Evolutionary conservation across 192 early-diverging fungal species (phyloP).

Genomic region (Lunasporangiospora selenospora): DNA sequence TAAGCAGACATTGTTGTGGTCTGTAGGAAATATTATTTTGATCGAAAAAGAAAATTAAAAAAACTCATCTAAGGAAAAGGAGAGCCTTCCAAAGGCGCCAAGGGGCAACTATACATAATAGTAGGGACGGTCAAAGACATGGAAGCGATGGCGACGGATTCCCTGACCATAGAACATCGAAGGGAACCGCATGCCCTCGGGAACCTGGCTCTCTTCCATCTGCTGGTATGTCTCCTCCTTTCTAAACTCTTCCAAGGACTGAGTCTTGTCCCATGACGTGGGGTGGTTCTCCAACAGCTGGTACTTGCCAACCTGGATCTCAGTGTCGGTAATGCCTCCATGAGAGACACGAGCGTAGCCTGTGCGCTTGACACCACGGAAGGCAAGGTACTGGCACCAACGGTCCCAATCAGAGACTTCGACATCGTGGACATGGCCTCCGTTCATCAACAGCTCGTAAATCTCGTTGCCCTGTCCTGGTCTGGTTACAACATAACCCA

Average conservation of each 20-base stretch:
- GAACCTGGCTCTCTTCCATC: conserved; percentile 62
- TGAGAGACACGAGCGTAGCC: conserved; percentile 81
- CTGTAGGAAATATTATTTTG: too few relatives aligned
- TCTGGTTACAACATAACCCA: conserved; percentile 83
- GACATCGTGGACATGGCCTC: conserved; percentile 76
- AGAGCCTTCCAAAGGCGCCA: too few relatives aligned
- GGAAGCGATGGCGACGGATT: conserved; percentile 76
- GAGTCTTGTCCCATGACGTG: conserved; percentile 26
- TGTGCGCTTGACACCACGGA: conserved; percentile 74
- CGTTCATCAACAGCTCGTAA: conserved; percentile 69
- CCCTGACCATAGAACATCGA: conserved; percentile 70
- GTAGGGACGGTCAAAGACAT: conserved; percentile 79
- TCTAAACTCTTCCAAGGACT: conserved; percentile 37
- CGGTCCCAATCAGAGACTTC: conserved; percentile 78
- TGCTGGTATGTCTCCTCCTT: conserved; percentile 64
- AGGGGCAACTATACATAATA: conserved; percentile 73
- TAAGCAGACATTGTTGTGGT: too few relatives aligned
- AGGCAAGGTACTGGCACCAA: conserved; percentile 87
- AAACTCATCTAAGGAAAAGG: too few relatives aligned
- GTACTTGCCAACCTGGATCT: conserved; percentile 85
- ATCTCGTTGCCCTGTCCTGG: conserved; percentile 62
- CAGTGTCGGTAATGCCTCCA: conserved; percentile 83
- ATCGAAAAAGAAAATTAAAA: too few relatives aligned
- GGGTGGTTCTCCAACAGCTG: conserved; percentile 57
- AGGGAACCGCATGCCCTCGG: conserved; percentile 67